phyloP scores from a whole-genome alignment of 164 flowering plant genomes.

The Tinospora cordifolia region DNA sequence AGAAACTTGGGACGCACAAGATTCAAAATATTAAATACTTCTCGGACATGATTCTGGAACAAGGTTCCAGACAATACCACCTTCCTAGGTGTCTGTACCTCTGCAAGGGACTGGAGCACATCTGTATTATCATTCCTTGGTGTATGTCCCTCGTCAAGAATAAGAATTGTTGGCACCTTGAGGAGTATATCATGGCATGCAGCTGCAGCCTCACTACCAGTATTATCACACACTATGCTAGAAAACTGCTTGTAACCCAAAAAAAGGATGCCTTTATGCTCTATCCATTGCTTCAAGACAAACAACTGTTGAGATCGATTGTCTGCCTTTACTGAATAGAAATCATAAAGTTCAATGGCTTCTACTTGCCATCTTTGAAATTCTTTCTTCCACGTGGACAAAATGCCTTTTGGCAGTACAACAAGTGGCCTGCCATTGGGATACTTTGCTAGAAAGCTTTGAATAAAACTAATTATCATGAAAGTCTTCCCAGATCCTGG shows the following conservation, averaged over 20 bases:
- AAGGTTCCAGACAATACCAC: constrained; percentile 93
- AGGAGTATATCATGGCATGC: constrained; percentile 61
- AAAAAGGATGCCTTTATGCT: constrained; percentile 60
- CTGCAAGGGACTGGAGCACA: constrained; percentile 52
- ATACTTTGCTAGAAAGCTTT: constrained; percentile 74
- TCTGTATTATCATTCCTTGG: constrained; percentile 76
- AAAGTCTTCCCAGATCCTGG: constrained; percentile 97
- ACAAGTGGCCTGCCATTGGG: constrained; percentile 69
- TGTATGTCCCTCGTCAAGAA: constrained; percentile 91
- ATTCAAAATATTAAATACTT: constrained; percentile 78
- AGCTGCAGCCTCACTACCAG: constrained; percentile 18
- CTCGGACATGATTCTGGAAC: constrained; percentile 89
- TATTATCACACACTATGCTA: constrained; percentile 46
- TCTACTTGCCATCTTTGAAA: constrained; percentile 79
- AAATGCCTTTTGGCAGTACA: constrained; percentile 73
- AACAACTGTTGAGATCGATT: constrained; percentile 55
- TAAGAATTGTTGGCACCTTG: constrained; percentile 57
- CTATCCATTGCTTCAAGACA: constrained; percentile 62
- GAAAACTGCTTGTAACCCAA: constrained; percentile 80
- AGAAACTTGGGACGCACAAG: constrained; percentile 83
- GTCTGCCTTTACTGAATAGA: constrained; percentile 66
- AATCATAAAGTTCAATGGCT: constrained; percentile 62
- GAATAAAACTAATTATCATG: constrained; percentile 84
- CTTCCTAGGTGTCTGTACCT: constrained; percentile 62
- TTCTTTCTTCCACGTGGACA: constrained; percentile 77